Conservation (phyloP, 768 basidiomycete genomes). For the Boletus edulis region DNA sequence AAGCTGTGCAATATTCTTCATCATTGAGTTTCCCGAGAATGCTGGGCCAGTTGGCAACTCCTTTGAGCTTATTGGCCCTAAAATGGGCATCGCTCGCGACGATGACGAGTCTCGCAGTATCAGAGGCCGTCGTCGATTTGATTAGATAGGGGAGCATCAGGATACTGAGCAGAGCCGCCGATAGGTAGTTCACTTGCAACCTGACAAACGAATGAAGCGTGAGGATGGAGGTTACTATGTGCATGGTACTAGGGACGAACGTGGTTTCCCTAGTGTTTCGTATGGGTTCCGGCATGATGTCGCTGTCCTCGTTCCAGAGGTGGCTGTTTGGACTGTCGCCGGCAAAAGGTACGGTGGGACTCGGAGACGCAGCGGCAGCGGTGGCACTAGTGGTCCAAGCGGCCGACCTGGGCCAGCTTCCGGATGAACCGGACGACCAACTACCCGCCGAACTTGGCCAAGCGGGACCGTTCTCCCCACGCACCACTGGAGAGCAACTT, state of each 20-base stretch:
- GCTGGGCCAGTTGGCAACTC: slow-evolving; percentile 13
- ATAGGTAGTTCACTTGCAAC: slow-evolving; percentile 37
- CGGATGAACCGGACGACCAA: no score
- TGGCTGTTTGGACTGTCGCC: no score
- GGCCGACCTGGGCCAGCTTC: no score
- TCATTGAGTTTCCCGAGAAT: slow-evolving; percentile 32
- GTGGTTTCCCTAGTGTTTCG: slow-evolving; percentile 25
- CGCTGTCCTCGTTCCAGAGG: no score
- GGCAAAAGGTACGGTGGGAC: no score
- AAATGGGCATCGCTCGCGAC: slow-evolving; percentile 32
- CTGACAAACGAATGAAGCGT: slow-evolving; percentile 13
- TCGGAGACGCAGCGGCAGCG: no score
- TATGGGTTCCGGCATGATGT: no score
- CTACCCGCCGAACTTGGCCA: no score
- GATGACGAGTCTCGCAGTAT: slow-evolving; percentile 29
- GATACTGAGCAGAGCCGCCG: slow-evolving; percentile 34
- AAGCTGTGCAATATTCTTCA: slow-evolving; percentile 25
- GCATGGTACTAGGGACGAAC: slow-evolving; percentile 19
- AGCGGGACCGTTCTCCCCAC: no score
- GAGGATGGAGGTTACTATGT: not conserved
- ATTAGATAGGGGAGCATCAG: slow-evolving; percentile 35
- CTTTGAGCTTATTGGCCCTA: slow-evolving; percentile 7
- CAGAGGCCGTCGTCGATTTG: slow-evolving; percentile 22
- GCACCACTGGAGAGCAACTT: no score
- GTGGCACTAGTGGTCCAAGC: no score